These are phyloP conservation scores for Sphaerobolus stellatus DNA, from an alignment of 1,284 basidiomycete genomes.

Conservation along the genomic window DNA sequence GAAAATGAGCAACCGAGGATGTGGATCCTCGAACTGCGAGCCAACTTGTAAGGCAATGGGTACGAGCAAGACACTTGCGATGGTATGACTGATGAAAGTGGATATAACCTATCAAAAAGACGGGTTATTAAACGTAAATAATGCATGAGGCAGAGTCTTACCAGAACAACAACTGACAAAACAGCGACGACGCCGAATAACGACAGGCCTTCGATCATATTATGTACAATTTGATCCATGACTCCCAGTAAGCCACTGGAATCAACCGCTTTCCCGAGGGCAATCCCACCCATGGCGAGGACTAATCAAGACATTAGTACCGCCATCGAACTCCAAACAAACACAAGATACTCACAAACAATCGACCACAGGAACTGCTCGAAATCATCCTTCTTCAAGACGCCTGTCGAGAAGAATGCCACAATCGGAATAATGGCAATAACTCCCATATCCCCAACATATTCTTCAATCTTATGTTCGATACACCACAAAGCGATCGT, in stretches of 20 bases:
- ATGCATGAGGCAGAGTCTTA: constrained; percentile 41
- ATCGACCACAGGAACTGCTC: constrained; percentile 94
- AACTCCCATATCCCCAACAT: constrained; percentile 95
- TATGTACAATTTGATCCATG: constrained; percentile 70
- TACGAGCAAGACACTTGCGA: constrained; percentile 93
- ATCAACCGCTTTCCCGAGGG: constrained; percentile 91
- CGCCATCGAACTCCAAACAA: not conserved
- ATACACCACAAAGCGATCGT: constrained; percentile 94
- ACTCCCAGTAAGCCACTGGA: constrained; percentile 85
- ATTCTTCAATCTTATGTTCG: constrained; percentile 76
- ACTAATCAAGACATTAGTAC: constrained; percentile 31
- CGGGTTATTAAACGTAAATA: not conserved
- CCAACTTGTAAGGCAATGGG: constrained; percentile 95
- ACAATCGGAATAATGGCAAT: constrained; percentile 94
- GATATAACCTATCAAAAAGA: constrained; percentile 60
- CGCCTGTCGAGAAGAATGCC: constrained; percentile 92
- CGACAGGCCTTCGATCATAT: constrained; percentile 66
- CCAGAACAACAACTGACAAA: constrained; percentile 83
- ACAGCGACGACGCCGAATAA: constrained; percentile 85
- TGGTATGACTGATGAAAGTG: constrained; percentile 94
- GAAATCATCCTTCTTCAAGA: constrained; percentile 95
- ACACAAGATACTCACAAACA: constrained; percentile 44
- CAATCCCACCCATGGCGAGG: constrained; percentile 98
- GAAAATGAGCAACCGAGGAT: constrained; percentile 84
- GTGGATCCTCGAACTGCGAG: constrained; percentile 58